A percentile compares a stretch with the other conserved stretches of the same genome.
phyloP scores from a whole-genome alignment of 306 rosid genomes.

The Urtica urens region DNA sequence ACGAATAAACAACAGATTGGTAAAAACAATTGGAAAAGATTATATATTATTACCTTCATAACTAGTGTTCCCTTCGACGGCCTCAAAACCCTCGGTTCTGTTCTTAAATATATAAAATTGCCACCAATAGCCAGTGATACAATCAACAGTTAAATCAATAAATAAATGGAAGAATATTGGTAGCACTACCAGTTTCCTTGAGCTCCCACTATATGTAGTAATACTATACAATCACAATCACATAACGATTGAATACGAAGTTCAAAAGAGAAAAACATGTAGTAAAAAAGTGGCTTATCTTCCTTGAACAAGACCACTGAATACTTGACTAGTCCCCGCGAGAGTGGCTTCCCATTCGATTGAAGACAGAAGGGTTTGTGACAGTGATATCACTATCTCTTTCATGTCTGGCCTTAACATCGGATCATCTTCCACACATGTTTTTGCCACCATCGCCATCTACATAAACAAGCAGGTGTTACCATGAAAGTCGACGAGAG shows the following conservation, averaged over 20 bases:
- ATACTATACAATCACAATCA: slow-evolving; percentile 16
- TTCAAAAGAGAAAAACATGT: not conserved
- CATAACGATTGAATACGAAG: slow-evolving; percentile 3
- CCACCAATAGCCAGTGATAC: not conserved
- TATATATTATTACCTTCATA: too few species aligned
- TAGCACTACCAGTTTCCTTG: slow-evolving; percentile 4
- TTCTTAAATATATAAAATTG: too few species aligned
- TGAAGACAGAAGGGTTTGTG: slow-evolving; percentile 83
- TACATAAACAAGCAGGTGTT: slow-evolving; percentile 8
- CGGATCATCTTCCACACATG: slow-evolving; percentile 94
- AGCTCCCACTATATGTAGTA: slow-evolving; percentile 7
- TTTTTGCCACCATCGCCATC: slow-evolving; percentile 86
- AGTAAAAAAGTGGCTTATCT: slow-evolving; percentile 32
- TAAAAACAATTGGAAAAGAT: too few species aligned
- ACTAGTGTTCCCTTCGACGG: too few species aligned
- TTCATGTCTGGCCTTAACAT: slow-evolving; percentile 87
- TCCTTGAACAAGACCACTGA: slow-evolving; percentile 98
- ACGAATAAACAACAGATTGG: too few species aligned
- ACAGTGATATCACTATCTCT: slow-evolving; percentile 68
- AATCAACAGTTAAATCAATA: slow-evolving; percentile 10
- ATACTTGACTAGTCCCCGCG: slow-evolving; percentile 96
- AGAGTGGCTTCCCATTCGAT: slow-evolving; percentile 99
- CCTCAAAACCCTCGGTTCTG: too few species aligned
- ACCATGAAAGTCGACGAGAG: not conserved
- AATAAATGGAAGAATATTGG: not conserved